Evolutionary conservation across 2,329 filamentous ascomycete genomes (phyloP), one percentile per base, ranked within the genome.

Genomic region (Fusarium scirpi): DNA sequence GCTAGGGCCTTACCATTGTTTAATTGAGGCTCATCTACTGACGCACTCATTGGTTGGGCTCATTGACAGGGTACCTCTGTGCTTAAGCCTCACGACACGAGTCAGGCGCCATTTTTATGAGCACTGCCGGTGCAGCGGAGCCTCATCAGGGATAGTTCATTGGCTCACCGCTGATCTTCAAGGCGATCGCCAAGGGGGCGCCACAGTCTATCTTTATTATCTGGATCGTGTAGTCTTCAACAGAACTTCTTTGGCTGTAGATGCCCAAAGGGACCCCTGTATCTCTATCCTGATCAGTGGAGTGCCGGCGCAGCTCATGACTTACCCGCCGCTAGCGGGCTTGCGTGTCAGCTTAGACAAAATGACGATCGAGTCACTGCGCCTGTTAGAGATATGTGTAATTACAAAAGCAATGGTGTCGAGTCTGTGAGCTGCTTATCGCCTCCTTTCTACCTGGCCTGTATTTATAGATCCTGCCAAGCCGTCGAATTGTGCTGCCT

Each of bases 121-220:
- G 44, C 24, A 22, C 24, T 24, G 24, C 44, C 12, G 41, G 55
- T 20, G 13, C 22, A 44, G 62, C 22, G 63, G 63, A 55, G 49
- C 41, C 24, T 20, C 20, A n/a, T 25, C 54, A 66, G 22, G 55
- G 43, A 9, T 8, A 8, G 4, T 34, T 34, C 2, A 67, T 67
- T 67, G 62, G 64, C 57, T 67, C 64, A 67, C 49, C 57, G 57
- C 27, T 52, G 64, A 67, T 63, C 64, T 62, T 57, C 64, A 24
- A 41, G 63, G 46, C 46, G 63, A 67, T 67, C 64, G 24, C 45
- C 45, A 66, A 49, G 44, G 44, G 45, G 54, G 43, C 27, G 27
- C 52, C 49, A 44, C 41, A 41, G 56, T 27, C 45, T 49, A 55
- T 62, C 5, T 32, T 22, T 44, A 38, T 53, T 34, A 46, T 47